Evolutionary conservation across 108 stramenopile genomes (phyloP), one percentile per base, ranked within the genome.

Genomic region (Skeletonema costatum): DNA sequence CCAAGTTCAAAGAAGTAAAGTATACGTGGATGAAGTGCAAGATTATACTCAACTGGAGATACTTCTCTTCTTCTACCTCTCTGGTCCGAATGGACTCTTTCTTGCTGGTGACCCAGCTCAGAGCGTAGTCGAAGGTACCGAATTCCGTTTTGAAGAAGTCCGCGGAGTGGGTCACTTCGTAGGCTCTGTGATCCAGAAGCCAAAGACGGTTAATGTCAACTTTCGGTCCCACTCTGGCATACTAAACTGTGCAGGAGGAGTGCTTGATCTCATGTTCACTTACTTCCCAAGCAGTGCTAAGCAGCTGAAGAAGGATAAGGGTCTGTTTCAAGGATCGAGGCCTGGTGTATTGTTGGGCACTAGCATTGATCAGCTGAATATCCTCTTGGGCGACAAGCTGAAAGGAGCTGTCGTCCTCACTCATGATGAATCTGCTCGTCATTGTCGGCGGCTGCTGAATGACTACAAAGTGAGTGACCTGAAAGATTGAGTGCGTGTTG

Each of bases 61-160:
- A 30, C 25, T 70, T 8, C 44, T 87, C 9, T 89, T 87, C 66
- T 87, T 87, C 13, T 75, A 44, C 29, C 32, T 87, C 16, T 42
- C 78, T 59, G 73, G 78, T 16, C 74, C 76, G 5, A 85, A 85
- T 25, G 36, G 36, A 10, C 64, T 75, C 4, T 75, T 75, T 32
- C 60, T 89, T 31, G 88, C 88, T 14, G 88, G 88, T 12, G 86
- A 89, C 59, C 77, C 88, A 11, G 86, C 86, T 7, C 88, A 89
- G 48, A 74, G 70, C 36, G 86, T 89, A 9, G 84, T 78, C 19
- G 74, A 85, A 58, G 86, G 88, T 25, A 84, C 85, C 11, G 86
- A 86, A 35, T 88, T 88, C 75, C 31, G 60, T 2, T 89, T 89
- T 74, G 86, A 89, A 70, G 88, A 87, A 11, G 56, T 89, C 44